Percentiles rank a stretch among this genome's conserved stretches.
Evolutionary conservation across 164 flowering plant species (phyloP).

Genomic region (Tinospora cordifolia): DNA sequence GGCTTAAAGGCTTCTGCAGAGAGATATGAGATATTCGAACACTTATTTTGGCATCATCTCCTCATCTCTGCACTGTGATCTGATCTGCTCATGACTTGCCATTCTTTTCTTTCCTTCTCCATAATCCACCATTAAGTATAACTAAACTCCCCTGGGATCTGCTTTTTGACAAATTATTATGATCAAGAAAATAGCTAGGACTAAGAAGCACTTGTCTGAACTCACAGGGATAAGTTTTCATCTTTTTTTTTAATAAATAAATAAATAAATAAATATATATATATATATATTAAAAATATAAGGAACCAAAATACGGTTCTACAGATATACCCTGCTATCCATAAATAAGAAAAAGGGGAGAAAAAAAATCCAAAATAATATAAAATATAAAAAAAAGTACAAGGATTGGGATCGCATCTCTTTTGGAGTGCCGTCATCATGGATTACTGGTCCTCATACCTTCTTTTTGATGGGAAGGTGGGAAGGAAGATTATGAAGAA

Average conservation of each 20-base stretch:
- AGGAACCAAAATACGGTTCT: conserved; percentile 14
- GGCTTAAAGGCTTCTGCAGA: conserved; percentile 26
- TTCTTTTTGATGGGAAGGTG: not conserved
- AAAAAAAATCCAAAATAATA: not conserved
- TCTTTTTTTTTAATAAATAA: conserved; percentile 18
- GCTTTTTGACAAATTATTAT: conserved; percentile 6
- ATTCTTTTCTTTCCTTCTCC: conserved; percentile 19
- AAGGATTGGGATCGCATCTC: not conserved
- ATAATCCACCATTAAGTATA: conserved; percentile 15
- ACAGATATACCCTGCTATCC: conserved; percentile 1
- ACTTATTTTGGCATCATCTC: conserved; percentile 26
- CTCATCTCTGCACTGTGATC: conserved; percentile 19
- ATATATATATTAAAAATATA: too few species aligned
- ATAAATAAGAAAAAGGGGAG: conserved; percentile 8
- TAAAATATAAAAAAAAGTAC: not conserved
- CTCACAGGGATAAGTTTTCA: conserved; percentile 31
- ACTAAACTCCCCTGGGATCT: conserved; percentile 6
- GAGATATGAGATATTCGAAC: conserved; percentile 46
- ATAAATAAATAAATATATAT: too few species aligned
- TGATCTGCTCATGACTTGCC: conserved; percentile 34
- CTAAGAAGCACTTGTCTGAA: conserved; percentile 37
- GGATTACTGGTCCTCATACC: not conserved
- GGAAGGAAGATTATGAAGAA: too few species aligned
- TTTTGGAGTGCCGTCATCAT: not conserved
- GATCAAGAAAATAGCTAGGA: conserved; percentile 13